Evolutionary conservation across 148 eudicot species (phyloP).

Genomic region (Cornus florida): DNA sequence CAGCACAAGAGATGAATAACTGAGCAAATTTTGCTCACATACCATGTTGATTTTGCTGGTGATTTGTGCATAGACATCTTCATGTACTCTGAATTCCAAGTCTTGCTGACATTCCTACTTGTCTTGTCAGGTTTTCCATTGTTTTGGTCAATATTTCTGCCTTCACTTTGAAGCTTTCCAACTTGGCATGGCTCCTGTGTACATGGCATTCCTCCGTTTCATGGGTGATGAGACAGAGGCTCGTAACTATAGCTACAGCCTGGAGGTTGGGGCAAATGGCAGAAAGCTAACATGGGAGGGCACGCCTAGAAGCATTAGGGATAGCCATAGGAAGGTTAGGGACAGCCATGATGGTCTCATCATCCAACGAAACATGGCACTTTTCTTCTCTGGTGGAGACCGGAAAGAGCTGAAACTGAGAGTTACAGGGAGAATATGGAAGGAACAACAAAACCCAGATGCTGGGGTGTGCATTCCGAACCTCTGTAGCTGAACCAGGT

Average conservation of each 20-base stretch:
- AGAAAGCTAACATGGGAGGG: slow-evolving; percentile 33
- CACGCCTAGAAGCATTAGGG: slow-evolving; percentile 27
- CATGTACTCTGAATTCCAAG: neutral
- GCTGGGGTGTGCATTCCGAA: slow-evolving; percentile 32
- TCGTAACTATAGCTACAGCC: slow-evolving; percentile 26
- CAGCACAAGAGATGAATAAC: neutral
- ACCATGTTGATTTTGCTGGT: neutral
- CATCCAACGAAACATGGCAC: slow-evolving; percentile 16
- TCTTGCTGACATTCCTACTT: neutral
- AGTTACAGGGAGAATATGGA: slow-evolving; percentile 22
- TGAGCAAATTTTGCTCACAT: neutral
- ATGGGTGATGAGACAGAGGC: slow-evolving; percentile 28
- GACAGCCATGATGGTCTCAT: slow-evolving; percentile 30
- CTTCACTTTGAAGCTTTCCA: slow-evolving; percentile 30
- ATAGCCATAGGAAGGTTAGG: slow-evolving; percentile 31
- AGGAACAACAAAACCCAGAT: slow-evolving; percentile 29
- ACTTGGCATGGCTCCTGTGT: slow-evolving; percentile 28
- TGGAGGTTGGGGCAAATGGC: slow-evolving; percentile 33
- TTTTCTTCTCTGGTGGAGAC: slow-evolving; percentile 13
- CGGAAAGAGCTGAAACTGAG: slow-evolving; percentile 23
- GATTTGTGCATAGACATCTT: neutral
- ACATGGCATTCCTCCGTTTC: slow-evolving; percentile 28
- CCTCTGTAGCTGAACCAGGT: slow-evolving; percentile 17
- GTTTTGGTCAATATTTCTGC: slow-evolving; percentile 29
- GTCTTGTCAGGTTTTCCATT: slow-evolving; percentile 22